These are phyloP conservation scores for Chlamydomonas urium DNA, from an alignment of 139 green algal species.

Conservation along the genomic window DNA sequence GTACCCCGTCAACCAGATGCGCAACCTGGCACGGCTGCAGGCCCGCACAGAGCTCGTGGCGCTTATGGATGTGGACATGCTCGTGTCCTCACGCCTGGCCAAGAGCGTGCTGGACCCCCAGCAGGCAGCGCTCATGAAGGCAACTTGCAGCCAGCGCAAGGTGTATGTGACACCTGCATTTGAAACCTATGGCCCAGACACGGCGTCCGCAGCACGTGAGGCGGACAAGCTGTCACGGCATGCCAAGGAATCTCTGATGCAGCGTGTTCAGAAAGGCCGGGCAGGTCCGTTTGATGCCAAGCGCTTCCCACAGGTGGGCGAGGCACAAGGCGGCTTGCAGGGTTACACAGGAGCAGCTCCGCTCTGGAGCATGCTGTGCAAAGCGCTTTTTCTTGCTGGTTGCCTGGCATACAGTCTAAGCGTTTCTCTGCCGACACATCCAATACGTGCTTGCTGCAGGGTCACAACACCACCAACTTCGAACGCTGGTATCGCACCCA, in stretches of 20 bases:
- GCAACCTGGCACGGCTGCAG: slow-evolving; percentile 33
- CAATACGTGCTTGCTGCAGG: neutral
- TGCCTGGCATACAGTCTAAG: no score
- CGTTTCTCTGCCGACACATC: no score
- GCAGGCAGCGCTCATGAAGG: neutral
- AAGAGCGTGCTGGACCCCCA: slow-evolving; percentile 4
- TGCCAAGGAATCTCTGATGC: neutral
- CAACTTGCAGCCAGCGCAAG: neutral
- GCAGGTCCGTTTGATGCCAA: slow-evolving; percentile 7
- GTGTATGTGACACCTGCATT: slow-evolving; percentile 14
- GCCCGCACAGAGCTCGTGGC: slow-evolving; percentile 30
- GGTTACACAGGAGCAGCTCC: no score
- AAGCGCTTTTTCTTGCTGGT: no score
- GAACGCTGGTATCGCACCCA: slow-evolving; percentile 2
- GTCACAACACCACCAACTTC: slow-evolving; percentile 19
- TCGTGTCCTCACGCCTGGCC: slow-evolving; percentile 12
- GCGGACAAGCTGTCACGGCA: neutral
- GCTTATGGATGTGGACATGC: slow-evolving; percentile 38
- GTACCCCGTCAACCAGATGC: slow-evolving; percentile 39
- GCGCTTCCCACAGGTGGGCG: slow-evolving; percentile 1
- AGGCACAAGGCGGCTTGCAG: no score
- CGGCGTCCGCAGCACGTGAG: neutral
- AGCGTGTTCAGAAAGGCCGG: neutral
- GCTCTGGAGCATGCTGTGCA: no score
- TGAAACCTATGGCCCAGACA: slow-evolving; percentile 6